A percentile compares a stretch with the other conserved stretches of the same genome.
These are phyloP conservation scores for Penicillium maclennaniae DNA, from an alignment of 495 filamentous ascomycete genomes.

Conservation along the genomic window DNA sequence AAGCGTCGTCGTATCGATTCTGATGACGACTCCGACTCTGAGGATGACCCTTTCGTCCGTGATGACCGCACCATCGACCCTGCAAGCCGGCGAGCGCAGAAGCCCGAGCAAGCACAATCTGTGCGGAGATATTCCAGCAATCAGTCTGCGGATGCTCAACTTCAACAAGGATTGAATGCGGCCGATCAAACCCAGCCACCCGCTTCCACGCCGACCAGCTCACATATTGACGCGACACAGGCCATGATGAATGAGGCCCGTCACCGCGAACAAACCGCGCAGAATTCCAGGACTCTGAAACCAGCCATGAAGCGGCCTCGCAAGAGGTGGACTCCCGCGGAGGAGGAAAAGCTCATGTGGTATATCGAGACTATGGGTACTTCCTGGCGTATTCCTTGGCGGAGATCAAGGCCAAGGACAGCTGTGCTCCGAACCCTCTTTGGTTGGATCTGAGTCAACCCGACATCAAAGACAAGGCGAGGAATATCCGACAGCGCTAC, in stretches of 20 bases:
- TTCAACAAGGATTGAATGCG: constrained; percentile 1
- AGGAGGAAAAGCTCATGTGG: constrained; percentile 14
- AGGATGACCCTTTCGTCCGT: constrained; percentile 13
- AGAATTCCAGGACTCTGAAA: no score
- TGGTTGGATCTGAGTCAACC: constrained; percentile 67
- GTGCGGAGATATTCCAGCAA: not conserved
- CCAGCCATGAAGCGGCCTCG: no score
- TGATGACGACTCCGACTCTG: constrained; percentile 6
- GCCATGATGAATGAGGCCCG: not conserved
- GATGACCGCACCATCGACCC: constrained; percentile 15
- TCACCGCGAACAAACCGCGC: no score
- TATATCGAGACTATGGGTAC: constrained; percentile 6
- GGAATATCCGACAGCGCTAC: constrained; percentile 52
- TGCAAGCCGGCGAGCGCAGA: constrained; percentile 18
- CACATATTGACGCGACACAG: not conserved
- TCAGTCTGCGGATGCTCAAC: constrained; percentile 8
- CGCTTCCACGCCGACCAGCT: not conserved
- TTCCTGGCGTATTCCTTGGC: constrained; percentile 16
- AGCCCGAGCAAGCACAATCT: constrained; percentile 10
- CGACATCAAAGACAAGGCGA: constrained; percentile 70
- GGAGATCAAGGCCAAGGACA: constrained; percentile 27
- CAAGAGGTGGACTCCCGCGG: no score
- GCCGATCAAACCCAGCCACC: not conserved
- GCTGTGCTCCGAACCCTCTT: constrained; percentile 10
- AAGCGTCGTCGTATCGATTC: constrained; percentile 15